These are phyloP conservation scores for Piper betle DNA, from an alignment of 164 flowering plant species.

Conservation along the genomic window DNA sequence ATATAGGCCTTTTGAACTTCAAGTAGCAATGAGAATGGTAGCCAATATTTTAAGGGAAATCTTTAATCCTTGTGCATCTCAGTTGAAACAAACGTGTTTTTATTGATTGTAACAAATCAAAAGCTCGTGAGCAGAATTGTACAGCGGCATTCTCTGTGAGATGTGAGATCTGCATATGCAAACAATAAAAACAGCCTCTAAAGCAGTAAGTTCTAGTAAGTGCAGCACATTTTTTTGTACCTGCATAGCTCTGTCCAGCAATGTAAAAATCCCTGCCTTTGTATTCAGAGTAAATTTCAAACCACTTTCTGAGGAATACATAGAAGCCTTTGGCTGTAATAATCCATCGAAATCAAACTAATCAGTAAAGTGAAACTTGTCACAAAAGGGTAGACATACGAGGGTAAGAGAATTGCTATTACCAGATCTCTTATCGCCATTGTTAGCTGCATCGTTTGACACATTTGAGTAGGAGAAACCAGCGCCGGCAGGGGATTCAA, in stretches of 20 bases:
- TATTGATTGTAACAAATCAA: no score
- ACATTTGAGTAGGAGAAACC: conserved; percentile 79
- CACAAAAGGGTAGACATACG: no score
- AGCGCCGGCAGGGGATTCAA: conserved; percentile 91
- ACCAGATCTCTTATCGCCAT: conserved; percentile 81
- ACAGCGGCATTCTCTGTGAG: no score
- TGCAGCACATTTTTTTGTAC: conserved; percentile 14
- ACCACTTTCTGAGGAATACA: conserved; percentile 51
- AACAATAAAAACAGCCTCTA: no score
- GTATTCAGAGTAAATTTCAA: conserved; percentile 68
- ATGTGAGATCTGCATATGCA: no score
- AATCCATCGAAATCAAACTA: neutral
- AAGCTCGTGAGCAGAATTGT: no score
- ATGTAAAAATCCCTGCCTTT: conserved; percentile 68
- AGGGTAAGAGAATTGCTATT: neutral
- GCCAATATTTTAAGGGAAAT: no score
- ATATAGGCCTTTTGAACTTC: no score
- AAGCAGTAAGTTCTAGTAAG: neutral
- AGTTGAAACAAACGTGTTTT: no score
- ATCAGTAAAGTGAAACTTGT: neutral
- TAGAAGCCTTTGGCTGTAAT: conserved; percentile 57
- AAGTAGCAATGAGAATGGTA: no score
- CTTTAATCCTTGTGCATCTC: no score
- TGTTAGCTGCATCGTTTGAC: conserved; percentile 44
- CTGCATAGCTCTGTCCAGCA: conserved; percentile 81